phyloP scores from a whole-genome alignment of 768 basidiomycete genomes.

The Cyclocybe cylindracea region DNA sequence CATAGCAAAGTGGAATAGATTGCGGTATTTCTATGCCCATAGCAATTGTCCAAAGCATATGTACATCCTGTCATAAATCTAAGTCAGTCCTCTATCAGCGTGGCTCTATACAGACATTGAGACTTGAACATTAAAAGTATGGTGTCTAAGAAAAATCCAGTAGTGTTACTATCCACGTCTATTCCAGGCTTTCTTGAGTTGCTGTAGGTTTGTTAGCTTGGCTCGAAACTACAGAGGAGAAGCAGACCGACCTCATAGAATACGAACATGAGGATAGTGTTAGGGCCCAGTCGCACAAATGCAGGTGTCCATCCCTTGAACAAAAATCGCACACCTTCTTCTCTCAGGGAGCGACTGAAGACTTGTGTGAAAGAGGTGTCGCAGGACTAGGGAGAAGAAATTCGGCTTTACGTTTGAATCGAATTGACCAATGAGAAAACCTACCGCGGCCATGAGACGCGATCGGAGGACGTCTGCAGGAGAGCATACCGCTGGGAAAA shows the following conservation, averaged over 20 bases:
- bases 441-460: slow-evolving; percentile 75
- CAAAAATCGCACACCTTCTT: slow-evolving; percentile 77
- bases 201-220: slow-evolving; percentile 37
- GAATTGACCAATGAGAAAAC: slow-evolving; percentile 19
- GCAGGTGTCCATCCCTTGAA: slow-evolving; percentile 93
- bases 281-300: slow-evolving; percentile 81
- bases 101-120: not conserved
- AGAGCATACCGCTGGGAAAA: slow-evolving; percentile 65
- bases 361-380: slow-evolving; percentile 50
- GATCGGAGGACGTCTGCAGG: slow-evolving; percentile 79
- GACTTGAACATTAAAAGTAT: no score
- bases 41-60: not conserved
- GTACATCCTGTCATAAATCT: not conserved
- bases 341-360: slow-evolving; percentile 56
- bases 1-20: not conserved
- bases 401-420: slow-evolving; percentile 3
- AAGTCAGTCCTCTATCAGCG: not conserved
- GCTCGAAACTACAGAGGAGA: not conserved
- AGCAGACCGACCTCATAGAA: slow-evolving; percentile 67
- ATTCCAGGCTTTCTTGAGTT: slow-evolving; percentile 72
- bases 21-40: not conserved
- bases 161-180: slow-evolving; percentile 44
- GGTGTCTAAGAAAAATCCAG: no score
- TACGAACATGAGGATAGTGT: slow-evolving; percentile 83
- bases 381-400: slow-evolving; percentile 42